Evolutionary conservation across 495 filamentous ascomycete species (phyloP).

Genomic region (Penicillium subrubescens): DNA sequence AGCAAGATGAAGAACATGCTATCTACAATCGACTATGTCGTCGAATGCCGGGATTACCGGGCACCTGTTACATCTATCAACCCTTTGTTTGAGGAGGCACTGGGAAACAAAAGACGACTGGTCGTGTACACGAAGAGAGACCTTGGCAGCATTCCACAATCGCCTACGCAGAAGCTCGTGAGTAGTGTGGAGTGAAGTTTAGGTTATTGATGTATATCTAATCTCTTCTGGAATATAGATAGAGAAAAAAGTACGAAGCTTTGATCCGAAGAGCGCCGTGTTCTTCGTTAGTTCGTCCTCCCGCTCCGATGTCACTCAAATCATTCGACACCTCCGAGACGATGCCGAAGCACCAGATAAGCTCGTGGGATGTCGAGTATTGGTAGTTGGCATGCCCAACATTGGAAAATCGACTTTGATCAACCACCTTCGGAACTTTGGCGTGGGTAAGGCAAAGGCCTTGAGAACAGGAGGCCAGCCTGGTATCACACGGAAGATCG

Average conservation of each 20-base stretch:
- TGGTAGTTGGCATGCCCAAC: conserved; percentile 97
- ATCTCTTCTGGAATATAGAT: conserved; percentile 19
- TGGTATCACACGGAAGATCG: conserved; percentile 85
- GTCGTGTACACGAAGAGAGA: conserved; percentile 93
- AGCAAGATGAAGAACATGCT: conserved; percentile 83
- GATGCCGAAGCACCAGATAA: conserved; percentile 49
- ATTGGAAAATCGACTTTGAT: conserved; percentile 88
- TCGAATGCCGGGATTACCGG: conserved; percentile 94
- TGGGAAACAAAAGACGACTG: conserved; percentile 69
- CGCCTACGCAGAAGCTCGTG: conserved; percentile 31
- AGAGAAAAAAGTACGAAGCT: conserved; percentile 54
- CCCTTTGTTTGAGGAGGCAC: conserved; percentile 79
- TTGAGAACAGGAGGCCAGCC: conserved; percentile 83
- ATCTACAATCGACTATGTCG: conserved; percentile 78
- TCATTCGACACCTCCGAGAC: conserved; percentile 59
- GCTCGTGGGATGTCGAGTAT: conserved; percentile 70
- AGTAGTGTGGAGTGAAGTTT: conserved; percentile 12
- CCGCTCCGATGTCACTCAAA: conserved; percentile 48
- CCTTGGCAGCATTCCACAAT: conserved; percentile 55
- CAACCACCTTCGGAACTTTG: conserved; percentile 74
- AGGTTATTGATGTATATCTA: not conserved
- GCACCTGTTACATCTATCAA: conserved; percentile 87
- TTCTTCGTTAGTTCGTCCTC: conserved; percentile 64
- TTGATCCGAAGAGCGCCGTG: conserved; percentile 59
- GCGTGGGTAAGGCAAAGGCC: conserved; percentile 73